Conservation (phyloP, 495 filamentous ascomycete species). For the Penicillium angulare region DNA sequence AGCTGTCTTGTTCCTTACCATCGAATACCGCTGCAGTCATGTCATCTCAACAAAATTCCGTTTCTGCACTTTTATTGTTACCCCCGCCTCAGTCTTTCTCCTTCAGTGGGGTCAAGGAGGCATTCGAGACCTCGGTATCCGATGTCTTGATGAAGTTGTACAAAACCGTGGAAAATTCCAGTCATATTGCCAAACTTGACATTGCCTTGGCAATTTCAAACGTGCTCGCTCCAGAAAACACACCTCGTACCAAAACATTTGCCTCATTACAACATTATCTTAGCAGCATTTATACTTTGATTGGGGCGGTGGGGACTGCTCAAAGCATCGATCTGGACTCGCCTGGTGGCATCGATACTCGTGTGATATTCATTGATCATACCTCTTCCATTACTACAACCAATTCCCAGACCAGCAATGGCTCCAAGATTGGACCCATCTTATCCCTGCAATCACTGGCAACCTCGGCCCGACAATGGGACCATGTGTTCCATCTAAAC, state of each 20-base stretch:
- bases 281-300: constrained; percentile 73
- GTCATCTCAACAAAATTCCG: constrained; percentile 19
- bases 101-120: constrained; percentile 35
- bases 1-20: too few species aligned
- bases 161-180: constrained; percentile 25
- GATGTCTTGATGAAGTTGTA: constrained; percentile 32
- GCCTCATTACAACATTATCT: constrained; percentile 65
- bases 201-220: constrained; percentile 44
- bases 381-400: not conserved
- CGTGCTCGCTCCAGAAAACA: constrained; percentile 35
- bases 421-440: constrained; percentile 54
- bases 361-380: constrained; percentile 66
- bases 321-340: constrained; percentile 61
- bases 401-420: not conserved
- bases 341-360: constrained; percentile 71
- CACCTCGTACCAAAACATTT: constrained; percentile 56
- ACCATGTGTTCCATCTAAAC: constrained; percentile 63
- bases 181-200: constrained; percentile 37
- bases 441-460: constrained; percentile 67
- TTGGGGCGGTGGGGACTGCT: constrained; percentile 64
- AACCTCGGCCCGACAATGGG: constrained; percentile 63
- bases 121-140: constrained; percentile 40
- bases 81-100: constrained; percentile 45
- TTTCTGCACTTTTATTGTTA: constrained; percentile 46
- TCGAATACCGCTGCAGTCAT: constrained; percentile 13